A percentile compares a stretch with the other conserved stretches of the same genome.
Evolutionary conservation across 1,139 yeast species (phyloP).

Genomic region (Debaryomyces fabryi): DNA sequence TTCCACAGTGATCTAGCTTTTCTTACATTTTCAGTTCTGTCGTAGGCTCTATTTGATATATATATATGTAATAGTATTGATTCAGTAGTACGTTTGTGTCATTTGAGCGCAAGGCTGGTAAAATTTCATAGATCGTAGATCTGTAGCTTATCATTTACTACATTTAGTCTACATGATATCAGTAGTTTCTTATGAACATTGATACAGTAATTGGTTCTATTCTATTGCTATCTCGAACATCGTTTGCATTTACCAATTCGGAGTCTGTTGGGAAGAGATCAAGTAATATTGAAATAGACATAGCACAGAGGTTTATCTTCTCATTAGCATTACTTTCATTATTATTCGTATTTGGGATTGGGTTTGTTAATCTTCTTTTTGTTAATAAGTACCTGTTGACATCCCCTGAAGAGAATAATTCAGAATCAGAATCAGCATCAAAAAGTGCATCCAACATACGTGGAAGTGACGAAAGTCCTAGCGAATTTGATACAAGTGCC

Average conservation of each 20-base stretch:
- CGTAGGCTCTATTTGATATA: neutral
- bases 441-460: neutral
- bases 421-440: neutral
- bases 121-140: slow-evolving; percentile 1
- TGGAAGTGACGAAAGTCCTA: neutral
- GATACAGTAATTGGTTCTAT: neutral
- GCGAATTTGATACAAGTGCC: neutral
- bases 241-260: neutral
- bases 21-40: neutral
- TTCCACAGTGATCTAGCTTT: neutral
- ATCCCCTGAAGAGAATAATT: neutral
- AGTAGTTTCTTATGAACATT: slow-evolving; percentile 3
- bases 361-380: neutral
- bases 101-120: neutral
- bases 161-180: neutral
- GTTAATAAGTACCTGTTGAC: neutral
- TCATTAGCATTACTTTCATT: neutral
- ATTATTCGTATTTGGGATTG: neutral
- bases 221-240: neutral
- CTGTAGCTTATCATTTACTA: neutral
- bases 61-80: neutral
- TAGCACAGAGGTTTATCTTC: neutral
- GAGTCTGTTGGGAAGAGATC: neutral
- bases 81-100: neutral
- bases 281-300: neutral